These are phyloP conservation scores for Starmerella bombicola DNA, from an alignment of 805 yeast species.

Conservation along the genomic window DNA sequence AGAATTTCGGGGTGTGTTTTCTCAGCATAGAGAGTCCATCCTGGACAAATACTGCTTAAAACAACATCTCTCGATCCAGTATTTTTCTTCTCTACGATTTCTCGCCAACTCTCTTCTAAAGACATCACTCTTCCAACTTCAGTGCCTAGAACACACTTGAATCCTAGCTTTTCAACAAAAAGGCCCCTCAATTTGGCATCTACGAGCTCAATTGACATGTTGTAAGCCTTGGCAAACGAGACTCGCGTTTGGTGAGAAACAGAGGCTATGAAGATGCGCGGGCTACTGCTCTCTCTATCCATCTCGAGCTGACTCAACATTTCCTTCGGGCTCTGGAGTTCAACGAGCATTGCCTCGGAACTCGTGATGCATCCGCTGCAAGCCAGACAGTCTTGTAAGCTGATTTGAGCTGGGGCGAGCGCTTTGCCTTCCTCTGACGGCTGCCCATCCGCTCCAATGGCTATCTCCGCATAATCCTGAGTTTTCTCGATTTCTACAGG, in stretches of 20 bases:
- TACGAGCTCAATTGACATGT: conserved; percentile 38
- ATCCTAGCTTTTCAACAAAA: conserved; percentile 50
- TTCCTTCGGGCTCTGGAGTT: conserved; percentile 79
- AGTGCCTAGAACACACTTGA: conserved; percentile 66
- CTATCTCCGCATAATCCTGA: conserved; percentile 38
- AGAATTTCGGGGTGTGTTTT: conserved; percentile 84
- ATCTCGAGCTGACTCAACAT: conserved; percentile 46
- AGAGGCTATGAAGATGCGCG: conserved; percentile 53
- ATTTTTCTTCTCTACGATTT: conserved; percentile 27
- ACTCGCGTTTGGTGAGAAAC: conserved; percentile 78
- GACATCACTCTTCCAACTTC: conserved; percentile 68
- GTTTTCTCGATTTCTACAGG: conserved; percentile 46
- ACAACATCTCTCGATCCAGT: conserved; percentile 20
- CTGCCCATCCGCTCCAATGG: conserved; percentile 44
- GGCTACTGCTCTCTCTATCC: conserved; percentile 11
- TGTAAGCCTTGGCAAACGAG: conserved; percentile 60
- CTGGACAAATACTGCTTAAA: conserved; percentile 76
- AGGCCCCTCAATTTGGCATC: conserved; percentile 52
- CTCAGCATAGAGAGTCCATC: conserved; percentile 91
- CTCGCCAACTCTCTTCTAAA: conserved; percentile 38
- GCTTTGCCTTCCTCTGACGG: conserved; percentile 58
- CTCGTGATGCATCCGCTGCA: conserved; percentile 96
- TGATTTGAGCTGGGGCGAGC: conserved; percentile 59
- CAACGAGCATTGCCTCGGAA: conserved; percentile 87
- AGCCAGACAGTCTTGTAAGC: conserved; percentile 85